Conservation (phyloP, 2,329 filamentous ascomycete genomes). For the Plenodomus biglobosus region DNA sequence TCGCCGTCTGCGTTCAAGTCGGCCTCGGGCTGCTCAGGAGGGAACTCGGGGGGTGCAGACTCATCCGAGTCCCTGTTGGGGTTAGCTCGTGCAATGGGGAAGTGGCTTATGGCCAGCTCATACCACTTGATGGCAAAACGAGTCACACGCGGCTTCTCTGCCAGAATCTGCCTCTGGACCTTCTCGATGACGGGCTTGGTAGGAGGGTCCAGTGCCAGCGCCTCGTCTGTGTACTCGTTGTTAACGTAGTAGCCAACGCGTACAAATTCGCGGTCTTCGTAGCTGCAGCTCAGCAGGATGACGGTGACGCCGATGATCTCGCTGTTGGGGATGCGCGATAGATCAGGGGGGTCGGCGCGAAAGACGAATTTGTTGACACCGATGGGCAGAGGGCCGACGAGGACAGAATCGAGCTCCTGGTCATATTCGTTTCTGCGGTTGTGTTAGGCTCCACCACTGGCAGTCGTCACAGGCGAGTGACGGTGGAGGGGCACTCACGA, state of each 20-base stretch:
- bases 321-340: constrained; percentile 84
- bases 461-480: too few relatives aligned
- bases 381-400: constrained; percentile 95
- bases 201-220: constrained; percentile 85
- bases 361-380: constrained; percentile 99
- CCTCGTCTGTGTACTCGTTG: constrained; percentile 95
- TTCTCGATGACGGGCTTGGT: constrained; percentile 91
- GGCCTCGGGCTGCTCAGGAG: constrained; percentile 95
- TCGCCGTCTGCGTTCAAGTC: constrained; percentile 82
- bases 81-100: constrained; percentile 18
- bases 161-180: constrained; percentile 86
- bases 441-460: constrained; percentile 5
- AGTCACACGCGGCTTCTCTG: constrained; percentile 96
- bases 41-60: constrained; percentile 91
- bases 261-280: constrained; percentile 95
- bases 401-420: constrained; percentile 94
- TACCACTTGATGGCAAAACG: constrained; percentile 99
- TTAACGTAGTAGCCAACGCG: constrained; percentile 99
- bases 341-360: constrained; percentile 90
- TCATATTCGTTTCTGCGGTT: constrained; percentile 84
- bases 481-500: constrained; percentile 64
- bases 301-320: constrained; percentile 98
- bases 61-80: constrained; percentile 89
- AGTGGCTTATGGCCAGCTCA: constrained; percentile 23
- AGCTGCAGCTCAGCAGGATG: constrained; percentile 92